A percentile compares a stretch with the other conserved stretches of the same genome.
These are phyloP conservation scores for Beauveria varroae DNA, from an alignment of 2,329 filamentous ascomycete species.

Conservation along the genomic window DNA sequence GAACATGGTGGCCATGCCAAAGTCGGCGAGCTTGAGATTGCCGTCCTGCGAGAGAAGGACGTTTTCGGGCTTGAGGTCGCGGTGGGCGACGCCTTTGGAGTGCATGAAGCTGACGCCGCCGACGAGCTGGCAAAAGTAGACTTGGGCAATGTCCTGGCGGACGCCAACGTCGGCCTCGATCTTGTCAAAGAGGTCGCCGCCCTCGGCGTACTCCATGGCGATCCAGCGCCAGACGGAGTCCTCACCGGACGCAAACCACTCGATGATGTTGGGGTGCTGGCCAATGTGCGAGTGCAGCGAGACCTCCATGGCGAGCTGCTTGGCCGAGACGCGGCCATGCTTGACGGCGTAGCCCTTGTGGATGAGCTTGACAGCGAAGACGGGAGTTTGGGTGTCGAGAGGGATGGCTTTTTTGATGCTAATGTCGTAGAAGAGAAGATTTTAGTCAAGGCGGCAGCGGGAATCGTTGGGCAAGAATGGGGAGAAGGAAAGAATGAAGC, in stretches of 20 bases:
- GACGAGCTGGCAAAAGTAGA: slow-evolving; percentile 91
- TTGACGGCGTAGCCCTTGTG: slow-evolving; percentile 92
- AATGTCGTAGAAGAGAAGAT: slow-evolving; percentile 14
- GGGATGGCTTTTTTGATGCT: slow-evolving; percentile 93
- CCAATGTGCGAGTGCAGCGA: slow-evolving; percentile 83
- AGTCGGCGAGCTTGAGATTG: slow-evolving; percentile 90
- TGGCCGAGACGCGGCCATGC: slow-evolving; percentile 78
- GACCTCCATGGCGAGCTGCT: slow-evolving; percentile 89
- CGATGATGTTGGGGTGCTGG: slow-evolving; percentile 87
- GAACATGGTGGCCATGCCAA: slow-evolving; percentile 91
- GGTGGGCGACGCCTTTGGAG: slow-evolving; percentile 87
- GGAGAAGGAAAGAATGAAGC: slow-evolving; percentile 16
- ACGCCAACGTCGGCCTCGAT: slow-evolving; percentile 97
- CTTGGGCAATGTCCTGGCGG: slow-evolving; percentile 87
- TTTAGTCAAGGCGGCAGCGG: too few species aligned
- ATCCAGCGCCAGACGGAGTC: slow-evolving; percentile 91
- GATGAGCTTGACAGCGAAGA: slow-evolving; percentile 98
- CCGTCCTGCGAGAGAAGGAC: slow-evolving; percentile 80
- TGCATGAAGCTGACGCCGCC: slow-evolving; percentile 92
- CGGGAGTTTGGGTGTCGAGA: slow-evolving; percentile 55
- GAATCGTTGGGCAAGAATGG: too few species aligned
- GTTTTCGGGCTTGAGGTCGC: slow-evolving; percentile 91
- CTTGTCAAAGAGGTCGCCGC: slow-evolving; percentile 97
- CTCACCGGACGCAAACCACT: slow-evolving; percentile 82
- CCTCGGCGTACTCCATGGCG: slow-evolving; percentile 93